Conservation (phyloP, 2,329 filamentous ascomycete species). For the Chrysosporium keratinophilum region DNA sequence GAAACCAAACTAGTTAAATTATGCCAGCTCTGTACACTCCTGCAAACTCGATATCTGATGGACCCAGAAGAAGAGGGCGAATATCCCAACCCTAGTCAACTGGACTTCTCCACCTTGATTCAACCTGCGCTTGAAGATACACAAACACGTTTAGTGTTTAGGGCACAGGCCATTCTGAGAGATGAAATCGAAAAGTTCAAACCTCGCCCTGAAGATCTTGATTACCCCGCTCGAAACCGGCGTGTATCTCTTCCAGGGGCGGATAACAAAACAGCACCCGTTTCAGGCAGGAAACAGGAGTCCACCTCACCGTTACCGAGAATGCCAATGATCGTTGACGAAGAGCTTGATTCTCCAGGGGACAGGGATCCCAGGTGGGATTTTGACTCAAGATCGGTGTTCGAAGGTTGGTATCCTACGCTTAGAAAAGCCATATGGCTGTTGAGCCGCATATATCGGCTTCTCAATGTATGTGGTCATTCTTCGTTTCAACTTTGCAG, state of each 20-base stretch:
- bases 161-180: conserved; percentile 52
- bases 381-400: conserved; percentile 47
- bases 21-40: conserved; percentile 55
- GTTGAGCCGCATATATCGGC: conserved; percentile 57
- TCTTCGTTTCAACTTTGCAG: background rate
- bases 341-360: conserved; percentile 37
- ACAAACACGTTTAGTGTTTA: conserved; percentile 56
- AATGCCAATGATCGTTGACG: conserved; percentile 43
- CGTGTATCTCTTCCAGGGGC: conserved; percentile 34
- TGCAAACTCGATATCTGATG: conserved; percentile 56
- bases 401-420: conserved; percentile 56
- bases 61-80: conserved; percentile 47
- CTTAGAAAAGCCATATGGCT: conserved; percentile 58
- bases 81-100: conserved; percentile 40
- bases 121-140: conserved; percentile 58
- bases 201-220: conserved; percentile 54
- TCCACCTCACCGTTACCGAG: conserved; percentile 36
- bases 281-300: conserved; percentile 45
- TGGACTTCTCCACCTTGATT: conserved; percentile 54
- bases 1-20: conserved; percentile 57
- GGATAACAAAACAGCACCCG: conserved; percentile 34
- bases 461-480: conserved; percentile 48
- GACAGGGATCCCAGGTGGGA: conserved; percentile 41
- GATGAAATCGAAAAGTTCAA: conserved; percentile 58
- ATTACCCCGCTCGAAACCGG: conserved; percentile 49